Percentiles rank a stretch among this genome's conserved stretches.
These are phyloP conservation scores for Acrocalymma vagum DNA, from an alignment of 2,329 filamentous ascomycete species.

Conservation along the genomic window DNA sequence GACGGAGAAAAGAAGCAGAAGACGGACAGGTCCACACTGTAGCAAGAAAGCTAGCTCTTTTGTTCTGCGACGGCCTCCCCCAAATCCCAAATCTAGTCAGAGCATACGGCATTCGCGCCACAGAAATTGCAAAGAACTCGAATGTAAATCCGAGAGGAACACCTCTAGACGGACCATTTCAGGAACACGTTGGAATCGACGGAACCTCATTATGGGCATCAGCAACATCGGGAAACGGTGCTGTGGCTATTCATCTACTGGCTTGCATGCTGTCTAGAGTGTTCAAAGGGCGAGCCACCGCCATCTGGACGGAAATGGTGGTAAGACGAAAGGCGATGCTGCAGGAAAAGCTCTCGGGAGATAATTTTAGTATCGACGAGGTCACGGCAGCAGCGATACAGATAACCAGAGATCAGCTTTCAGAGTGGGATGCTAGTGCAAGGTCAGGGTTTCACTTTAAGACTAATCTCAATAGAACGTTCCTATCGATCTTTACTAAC, in stretches of 20 bases:
- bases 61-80: neutral
- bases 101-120: neutral
- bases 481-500: no score
- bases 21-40: conserved; percentile 1
- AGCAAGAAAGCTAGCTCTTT: neutral
- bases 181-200: conserved; percentile 1
- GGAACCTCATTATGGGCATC: conserved; percentile 3
- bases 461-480: no score
- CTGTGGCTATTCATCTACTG: conserved; percentile 2
- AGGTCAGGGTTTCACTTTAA: conserved; percentile 1
- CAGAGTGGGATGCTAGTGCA: conserved; percentile 4
- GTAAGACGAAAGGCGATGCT: neutral
- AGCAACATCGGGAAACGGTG: conserved; percentile 2
- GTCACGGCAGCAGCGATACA: conserved; percentile 1
- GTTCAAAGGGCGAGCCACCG: neutral
- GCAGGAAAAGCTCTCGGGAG: neutral
- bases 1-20: conserved; percentile 7
- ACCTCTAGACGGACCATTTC: neutral
- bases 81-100: neutral
- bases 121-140: neutral
- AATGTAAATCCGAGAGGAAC: conserved; percentile 2
- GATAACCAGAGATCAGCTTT: conserved; percentile 2
- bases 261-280: conserved; percentile 1
- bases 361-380: neutral
- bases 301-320: conserved; percentile 3